Evolutionary conservation across 2,329 filamentous ascomycete genomes (phyloP).

Genomic region (Aspergillus brunneoviolaceus): DNA sequence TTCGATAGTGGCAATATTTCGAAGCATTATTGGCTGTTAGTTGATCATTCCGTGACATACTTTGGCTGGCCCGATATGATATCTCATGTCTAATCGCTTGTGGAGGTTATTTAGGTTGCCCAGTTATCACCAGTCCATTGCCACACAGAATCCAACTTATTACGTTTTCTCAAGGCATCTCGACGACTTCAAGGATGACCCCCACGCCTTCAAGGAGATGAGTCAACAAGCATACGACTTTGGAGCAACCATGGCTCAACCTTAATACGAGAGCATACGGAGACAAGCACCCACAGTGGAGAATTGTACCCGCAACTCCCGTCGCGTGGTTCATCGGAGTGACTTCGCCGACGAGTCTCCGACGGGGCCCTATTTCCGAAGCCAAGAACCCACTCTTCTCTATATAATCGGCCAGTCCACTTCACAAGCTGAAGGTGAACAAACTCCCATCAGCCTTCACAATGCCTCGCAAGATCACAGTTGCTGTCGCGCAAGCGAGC

Average conservation of each 20-base stretch:
- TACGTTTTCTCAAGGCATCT: neutral
- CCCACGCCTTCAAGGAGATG: neutral
- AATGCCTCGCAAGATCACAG: constrained; percentile 44
- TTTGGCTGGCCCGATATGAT: no score
- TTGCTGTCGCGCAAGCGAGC: constrained; percentile 50
- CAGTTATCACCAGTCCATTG: no score
- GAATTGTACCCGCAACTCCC: neutral
- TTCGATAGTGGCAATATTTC: no score
- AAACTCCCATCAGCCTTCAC: constrained; percentile 8
- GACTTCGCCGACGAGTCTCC: neutral
- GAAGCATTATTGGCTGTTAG: no score
- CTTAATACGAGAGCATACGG: neutral
- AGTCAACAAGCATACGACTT: neutral
- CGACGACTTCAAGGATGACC: neutral
- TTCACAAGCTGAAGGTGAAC: neutral
- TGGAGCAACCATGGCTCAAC: neutral
- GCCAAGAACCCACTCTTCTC: neutral
- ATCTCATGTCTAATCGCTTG: no score
- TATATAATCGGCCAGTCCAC: neutral
- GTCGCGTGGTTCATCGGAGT: neutral
- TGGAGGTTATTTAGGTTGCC: no score
- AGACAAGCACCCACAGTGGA: neutral
- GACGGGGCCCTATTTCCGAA: neutral
- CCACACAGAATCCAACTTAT: no score
- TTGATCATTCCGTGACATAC: no score